These are phyloP conservation scores for Nothopassalora personata DNA, from an alignment of 2,329 filamentous ascomycete species.

Conservation along the genomic window DNA sequence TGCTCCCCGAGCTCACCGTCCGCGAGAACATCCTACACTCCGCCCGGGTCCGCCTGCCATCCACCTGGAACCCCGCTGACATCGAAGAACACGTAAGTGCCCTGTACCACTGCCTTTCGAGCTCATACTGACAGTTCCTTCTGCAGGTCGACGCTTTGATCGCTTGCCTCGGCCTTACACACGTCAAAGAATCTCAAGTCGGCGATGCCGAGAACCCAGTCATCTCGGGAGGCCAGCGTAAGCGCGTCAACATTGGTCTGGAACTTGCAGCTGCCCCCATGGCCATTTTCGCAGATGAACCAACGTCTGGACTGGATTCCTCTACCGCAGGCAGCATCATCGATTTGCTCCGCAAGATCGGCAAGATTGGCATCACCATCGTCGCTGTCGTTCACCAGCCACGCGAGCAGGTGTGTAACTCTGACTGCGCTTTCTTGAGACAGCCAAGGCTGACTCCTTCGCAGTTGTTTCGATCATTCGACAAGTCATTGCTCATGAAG, in stretches of 20 bases:
- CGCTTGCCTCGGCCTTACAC: slow-evolving; percentile 48
- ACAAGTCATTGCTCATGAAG: slow-evolving; percentile 52
- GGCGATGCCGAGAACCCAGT: slow-evolving; percentile 49
- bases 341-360: slow-evolving; percentile 50
- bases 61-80: slow-evolving; percentile 46
- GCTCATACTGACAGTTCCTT: too few species aligned
- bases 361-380: slow-evolving; percentile 52
- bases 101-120: too few species aligned
- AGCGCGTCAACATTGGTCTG: slow-evolving; percentile 55
- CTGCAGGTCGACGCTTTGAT: slow-evolving; percentile 47
- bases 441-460: too few species aligned
- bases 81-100: slow-evolving; percentile 43
- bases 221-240: slow-evolving; percentile 54
- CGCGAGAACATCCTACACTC: slow-evolving; percentile 59
- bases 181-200: slow-evolving; percentile 49
- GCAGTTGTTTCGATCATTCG: slow-evolving; percentile 47
- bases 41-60: slow-evolving; percentile 50
- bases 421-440: too few species aligned
- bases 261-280: slow-evolving; percentile 54
- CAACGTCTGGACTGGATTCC: slow-evolving; percentile 42
- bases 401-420: slow-evolving; percentile 45
- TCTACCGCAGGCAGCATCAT: slow-evolving; percentile 54
- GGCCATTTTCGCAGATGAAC: slow-evolving; percentile 36
- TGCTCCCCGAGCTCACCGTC: slow-evolving; percentile 56
- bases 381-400: slow-evolving; percentile 59